Evolutionary conservation across 495 filamentous ascomycete genomes (phyloP).

Genomic region (Hypoxylon rickii): DNA sequence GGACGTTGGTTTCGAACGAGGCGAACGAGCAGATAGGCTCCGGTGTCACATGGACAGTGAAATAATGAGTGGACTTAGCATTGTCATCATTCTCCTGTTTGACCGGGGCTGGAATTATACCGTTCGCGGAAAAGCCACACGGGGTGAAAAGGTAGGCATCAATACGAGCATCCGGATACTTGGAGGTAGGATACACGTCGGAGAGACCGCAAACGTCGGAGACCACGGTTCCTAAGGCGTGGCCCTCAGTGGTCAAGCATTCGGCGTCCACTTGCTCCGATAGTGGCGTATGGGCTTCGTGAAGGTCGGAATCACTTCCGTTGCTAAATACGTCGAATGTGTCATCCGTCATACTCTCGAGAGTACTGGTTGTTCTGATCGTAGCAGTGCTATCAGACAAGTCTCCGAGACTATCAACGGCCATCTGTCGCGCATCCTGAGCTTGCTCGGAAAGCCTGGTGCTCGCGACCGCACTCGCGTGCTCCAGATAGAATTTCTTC

Average conservation of each 20-base stretch:
- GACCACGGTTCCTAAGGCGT: slow-evolving; percentile 90
- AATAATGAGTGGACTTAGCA: slow-evolving; percentile 79
- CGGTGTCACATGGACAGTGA: slow-evolving; percentile 98
- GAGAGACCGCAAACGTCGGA: slow-evolving; percentile 89
- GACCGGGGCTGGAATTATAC: slow-evolving; percentile 81
- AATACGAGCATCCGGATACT: slow-evolving; percentile 90
- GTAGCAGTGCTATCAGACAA: slow-evolving; percentile 49
- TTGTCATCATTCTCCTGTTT: slow-evolving; percentile 50
- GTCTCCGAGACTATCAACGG: slow-evolving; percentile 56
- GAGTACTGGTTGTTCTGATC: slow-evolving; percentile 38
- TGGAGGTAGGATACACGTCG: slow-evolving; percentile 82
- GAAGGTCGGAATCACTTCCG: slow-evolving; percentile 64
- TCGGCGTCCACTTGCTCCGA: slow-evolving; percentile 65
- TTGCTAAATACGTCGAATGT: slow-evolving; percentile 81
- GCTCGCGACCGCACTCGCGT: slow-evolving; percentile 89
- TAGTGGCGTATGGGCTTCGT: slow-evolving; percentile 60
- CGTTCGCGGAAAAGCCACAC: slow-evolving; percentile 98
- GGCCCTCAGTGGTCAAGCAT: slow-evolving; percentile 87
- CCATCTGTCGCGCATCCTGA: slow-evolving; percentile 58
- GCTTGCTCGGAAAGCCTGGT: slow-evolving; percentile 69
- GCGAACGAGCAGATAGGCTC: slow-evolving; percentile 99
- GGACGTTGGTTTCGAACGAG: slow-evolving; percentile 98
- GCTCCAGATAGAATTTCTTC: slow-evolving; percentile 93
- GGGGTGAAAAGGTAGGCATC: slow-evolving; percentile 97
- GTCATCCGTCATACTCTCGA: slow-evolving; percentile 47